These are phyloP conservation scores for Neurospora sp. DNA, from an alignment of 495 filamentous ascomycete species.

Conservation along the genomic window DNA sequence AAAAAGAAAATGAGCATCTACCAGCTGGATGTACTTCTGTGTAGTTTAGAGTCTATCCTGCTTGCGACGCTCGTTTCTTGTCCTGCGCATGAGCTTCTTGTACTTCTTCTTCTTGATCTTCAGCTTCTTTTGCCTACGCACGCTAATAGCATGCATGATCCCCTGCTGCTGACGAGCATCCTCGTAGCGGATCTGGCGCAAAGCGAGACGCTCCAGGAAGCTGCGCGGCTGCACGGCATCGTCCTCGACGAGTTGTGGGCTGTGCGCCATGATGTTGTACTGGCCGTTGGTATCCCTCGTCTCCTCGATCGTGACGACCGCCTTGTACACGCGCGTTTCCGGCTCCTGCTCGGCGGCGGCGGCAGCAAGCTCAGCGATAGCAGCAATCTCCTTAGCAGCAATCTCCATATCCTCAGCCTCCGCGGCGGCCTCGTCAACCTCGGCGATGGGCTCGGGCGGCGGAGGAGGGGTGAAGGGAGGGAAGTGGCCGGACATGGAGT, in stretches of 20 bases:
- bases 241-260: constrained; percentile 37
- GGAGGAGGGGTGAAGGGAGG: constrained; percentile 73
- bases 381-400: constrained; percentile 23
- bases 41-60: constrained; percentile 51
- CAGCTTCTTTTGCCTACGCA: constrained; percentile 74
- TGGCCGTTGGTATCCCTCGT: constrained; percentile 58
- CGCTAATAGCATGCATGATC: constrained; percentile 62
- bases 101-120: constrained; percentile 99
- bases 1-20: constrained; percentile 2
- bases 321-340: constrained; percentile 59
- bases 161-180: constrained; percentile 27
- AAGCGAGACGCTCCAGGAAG: constrained; percentile 43
- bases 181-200: constrained; percentile 39
- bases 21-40: neutral
- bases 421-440: constrained; percentile 34
- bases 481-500: constrained; percentile 47
- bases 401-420: constrained; percentile 18
- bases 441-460: constrained; percentile 50
- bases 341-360: constrained; percentile 21
- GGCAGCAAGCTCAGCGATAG: neutral
- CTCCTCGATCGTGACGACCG: constrained; percentile 75
- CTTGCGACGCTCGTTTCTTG: constrained; percentile 79
- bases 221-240: constrained; percentile 23
- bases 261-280: constrained; percentile 45
- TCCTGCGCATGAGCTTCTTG: constrained; percentile 95